Conservation (phyloP, 345 rosid species). For the Lumnitzera racemosa region DNA sequence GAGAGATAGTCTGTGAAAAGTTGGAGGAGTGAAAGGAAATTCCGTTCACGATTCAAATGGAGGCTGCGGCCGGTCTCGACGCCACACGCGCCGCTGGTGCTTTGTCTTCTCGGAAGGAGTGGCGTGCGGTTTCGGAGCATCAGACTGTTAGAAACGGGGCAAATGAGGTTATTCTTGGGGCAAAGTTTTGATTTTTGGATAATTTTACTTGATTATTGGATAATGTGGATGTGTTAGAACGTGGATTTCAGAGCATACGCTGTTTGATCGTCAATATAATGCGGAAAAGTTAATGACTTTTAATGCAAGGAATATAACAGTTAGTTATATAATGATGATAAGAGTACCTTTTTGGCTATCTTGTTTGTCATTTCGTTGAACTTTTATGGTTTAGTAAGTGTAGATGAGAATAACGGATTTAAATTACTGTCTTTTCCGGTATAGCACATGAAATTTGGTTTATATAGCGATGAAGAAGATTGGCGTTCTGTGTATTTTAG, state of each 20-base stretch:
- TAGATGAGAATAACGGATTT: neutral
- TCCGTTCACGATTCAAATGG: conserved; percentile 36
- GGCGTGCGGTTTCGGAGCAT: conserved; percentile 90
- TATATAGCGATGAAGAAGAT: neutral
- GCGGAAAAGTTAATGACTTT: no score
- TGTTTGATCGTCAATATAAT: no score
- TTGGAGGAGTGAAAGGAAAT: conserved; percentile 14
- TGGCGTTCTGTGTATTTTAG: neutral
- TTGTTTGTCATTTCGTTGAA: neutral
- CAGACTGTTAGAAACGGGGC: conserved; percentile 46
- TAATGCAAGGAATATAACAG: no score
- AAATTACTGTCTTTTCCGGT: no score
- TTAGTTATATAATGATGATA: no score
- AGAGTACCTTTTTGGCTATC: neutral
- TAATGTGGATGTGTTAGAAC: neutral
- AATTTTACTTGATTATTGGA: neutral
- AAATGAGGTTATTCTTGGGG: conserved; percentile 40
- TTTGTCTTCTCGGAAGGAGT: conserved; percentile 62
- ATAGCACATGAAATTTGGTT: neutral
- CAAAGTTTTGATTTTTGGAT: neutral
- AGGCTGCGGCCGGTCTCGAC: conserved; percentile 60
- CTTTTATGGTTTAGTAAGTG: neutral
- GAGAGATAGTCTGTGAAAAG: conserved; percentile 1
- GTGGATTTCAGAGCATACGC: no score
- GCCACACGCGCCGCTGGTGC: conserved; percentile 56